A percentile compares a stretch with the other conserved stretches of the same genome.
These are phyloP conservation scores for Vigna reflexopilosa DNA, from an alignment of 306 rosid genomes.

Conservation along the genomic window DNA sequence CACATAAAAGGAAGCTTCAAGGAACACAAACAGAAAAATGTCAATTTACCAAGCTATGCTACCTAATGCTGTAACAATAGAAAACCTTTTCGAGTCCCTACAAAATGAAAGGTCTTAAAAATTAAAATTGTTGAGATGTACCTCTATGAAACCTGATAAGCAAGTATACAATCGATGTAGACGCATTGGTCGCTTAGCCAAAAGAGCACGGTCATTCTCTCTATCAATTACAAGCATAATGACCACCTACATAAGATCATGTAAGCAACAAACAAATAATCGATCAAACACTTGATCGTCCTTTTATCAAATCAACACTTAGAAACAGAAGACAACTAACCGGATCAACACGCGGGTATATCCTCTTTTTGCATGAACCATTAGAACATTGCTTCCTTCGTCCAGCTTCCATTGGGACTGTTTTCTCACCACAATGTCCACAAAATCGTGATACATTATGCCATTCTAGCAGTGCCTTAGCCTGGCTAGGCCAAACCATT, in stretches of 20 bases:
- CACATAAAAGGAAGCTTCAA: background rate
- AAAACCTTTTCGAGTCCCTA: background rate
- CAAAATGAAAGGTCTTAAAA: conserved; percentile 22
- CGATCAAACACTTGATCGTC: conserved; percentile 36
- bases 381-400: conserved; percentile 81
- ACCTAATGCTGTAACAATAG: conserved; percentile 23
- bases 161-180: conserved; percentile 82
- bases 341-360: conserved; percentile 95
- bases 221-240: conserved; percentile 91
- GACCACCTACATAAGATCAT: conserved; percentile 67
- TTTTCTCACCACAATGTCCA: conserved; percentile 86
- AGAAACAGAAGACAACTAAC: conserved; percentile 50
- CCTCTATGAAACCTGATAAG: conserved; percentile 94
- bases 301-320: conserved; percentile 31
- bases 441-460: conserved; percentile 73
- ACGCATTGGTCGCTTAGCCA: conserved; percentile 66
- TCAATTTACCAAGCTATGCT: conserved; percentile 5
- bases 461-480: conserved; percentile 92
- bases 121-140: conserved; percentile 44
- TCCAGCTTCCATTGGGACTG: conserved; percentile 80
- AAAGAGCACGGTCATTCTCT: conserved; percentile 78
- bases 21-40: conserved; percentile 26
- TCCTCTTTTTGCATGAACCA: conserved; percentile 72
- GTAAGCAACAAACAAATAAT: conserved; percentile 27
- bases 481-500: conserved; percentile 61